Percentiles rank a stretch among this genome's conserved stretches.
These are phyloP conservation scores for Litchi chinensis DNA, from an alignment of 345 rosid genomes.

Conservation along the genomic window DNA sequence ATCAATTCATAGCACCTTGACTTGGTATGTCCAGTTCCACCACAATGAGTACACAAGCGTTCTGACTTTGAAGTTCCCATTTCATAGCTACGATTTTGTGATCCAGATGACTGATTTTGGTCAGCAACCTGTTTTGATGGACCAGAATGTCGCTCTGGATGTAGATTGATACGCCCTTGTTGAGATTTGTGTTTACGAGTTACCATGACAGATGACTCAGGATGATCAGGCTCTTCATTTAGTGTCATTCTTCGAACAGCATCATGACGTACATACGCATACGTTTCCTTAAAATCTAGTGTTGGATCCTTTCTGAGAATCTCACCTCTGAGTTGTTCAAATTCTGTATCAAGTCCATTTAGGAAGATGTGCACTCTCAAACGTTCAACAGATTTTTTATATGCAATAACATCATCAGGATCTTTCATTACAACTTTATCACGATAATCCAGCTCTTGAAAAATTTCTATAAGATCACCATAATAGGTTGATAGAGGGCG, in stretches of 20 bases:
- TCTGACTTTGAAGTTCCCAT: not conserved
- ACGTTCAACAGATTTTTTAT: not conserved
- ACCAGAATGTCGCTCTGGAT: not conserved
- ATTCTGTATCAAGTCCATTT: conserved; percentile 6
- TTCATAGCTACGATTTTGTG: not conserved
- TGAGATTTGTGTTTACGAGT: not conserved
- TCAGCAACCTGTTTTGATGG: not conserved
- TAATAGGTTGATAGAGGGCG: not conserved
- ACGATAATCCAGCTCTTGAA: conserved; percentile 12
- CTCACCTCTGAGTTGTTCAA: not conserved
- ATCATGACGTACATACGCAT: not conserved
- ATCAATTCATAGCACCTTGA: not conserved
- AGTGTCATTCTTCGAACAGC: not conserved
- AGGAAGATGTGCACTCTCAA: conserved; percentile 3
- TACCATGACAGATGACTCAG: not conserved
- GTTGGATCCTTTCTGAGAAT: not conserved
- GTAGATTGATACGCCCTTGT: too few relatives aligned
- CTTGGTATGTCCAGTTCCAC: not conserved
- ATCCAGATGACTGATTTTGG: not conserved
- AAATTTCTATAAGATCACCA: conserved; percentile 22
- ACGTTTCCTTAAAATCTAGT: not conserved
- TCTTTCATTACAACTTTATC: conserved; percentile 16
- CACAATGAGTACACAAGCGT: not conserved
- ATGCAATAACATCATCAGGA: not conserved
- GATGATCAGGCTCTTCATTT: not conserved